A percentile compares a stretch with the other conserved stretches of the same genome.
phyloP scores from a whole-genome alignment of 176 grass and related monocot species.

The Ampelocalamus luodianensis region DNA sequence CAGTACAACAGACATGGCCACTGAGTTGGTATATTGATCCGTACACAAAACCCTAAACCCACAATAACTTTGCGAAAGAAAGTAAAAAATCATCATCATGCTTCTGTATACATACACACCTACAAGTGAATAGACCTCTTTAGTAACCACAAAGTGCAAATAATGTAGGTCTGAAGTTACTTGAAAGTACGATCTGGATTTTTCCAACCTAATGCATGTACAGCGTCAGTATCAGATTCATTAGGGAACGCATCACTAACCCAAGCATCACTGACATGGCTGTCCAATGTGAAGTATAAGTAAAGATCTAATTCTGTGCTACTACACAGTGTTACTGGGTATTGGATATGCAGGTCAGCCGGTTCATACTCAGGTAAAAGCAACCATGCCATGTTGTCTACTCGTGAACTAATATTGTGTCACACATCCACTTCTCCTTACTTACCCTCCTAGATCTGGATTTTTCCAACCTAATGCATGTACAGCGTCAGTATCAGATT shows the following conservation, averaged over 20 bases:
- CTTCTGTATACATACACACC: background rate
- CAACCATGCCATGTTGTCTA: background rate
- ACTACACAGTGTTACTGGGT: background rate
- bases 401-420: slow-evolving; percentile 12
- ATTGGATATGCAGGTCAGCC: background rate
- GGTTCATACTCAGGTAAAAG: slow-evolving; percentile 5
- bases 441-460: background rate
- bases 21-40: background rate
- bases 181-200: background rate
- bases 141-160: slow-evolving; percentile 2
- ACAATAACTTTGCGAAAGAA: background rate
- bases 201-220: background rate
- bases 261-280: slow-evolving; percentile 3
- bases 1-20: background rate
- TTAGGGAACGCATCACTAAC: background rate
- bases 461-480: background rate
- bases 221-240: slow-evolving; percentile 8
- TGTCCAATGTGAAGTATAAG: background rate
- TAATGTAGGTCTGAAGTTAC: background rate
- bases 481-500: background rate
- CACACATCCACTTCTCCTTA: background rate
- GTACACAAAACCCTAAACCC: slow-evolving; percentile 16
- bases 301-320: background rate
- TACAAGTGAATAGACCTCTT: background rate
- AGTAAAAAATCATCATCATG: background rate